phyloP scores from a whole-genome alignment of 768 basidiomycete species.

The Daedaleopsis nitida region DNA sequence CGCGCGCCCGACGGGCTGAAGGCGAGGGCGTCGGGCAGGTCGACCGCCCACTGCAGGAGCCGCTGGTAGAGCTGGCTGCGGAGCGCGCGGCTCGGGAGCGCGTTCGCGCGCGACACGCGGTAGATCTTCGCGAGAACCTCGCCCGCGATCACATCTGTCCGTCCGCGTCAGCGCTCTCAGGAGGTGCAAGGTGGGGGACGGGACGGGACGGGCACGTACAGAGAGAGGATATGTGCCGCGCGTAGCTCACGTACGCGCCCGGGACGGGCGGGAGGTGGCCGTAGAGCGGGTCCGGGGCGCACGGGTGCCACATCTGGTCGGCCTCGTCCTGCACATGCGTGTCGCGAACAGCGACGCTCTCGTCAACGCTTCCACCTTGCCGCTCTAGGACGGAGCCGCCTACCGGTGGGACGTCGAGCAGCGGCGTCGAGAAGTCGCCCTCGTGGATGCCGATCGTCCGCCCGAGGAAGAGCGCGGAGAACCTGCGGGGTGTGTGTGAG shows the following conservation, averaged over 20 bases:
- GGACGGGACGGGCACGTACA: conserved; percentile 44
- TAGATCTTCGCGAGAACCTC: conserved; percentile 71
- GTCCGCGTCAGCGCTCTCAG: background rate
- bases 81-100: conserved; percentile 46
- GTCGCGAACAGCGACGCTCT: too few relatives aligned
- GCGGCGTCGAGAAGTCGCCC: conserved; percentile 66
- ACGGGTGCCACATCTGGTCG: conserved; percentile 52
- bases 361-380: background rate
- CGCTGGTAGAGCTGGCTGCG: conserved; percentile 56
- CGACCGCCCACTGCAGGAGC: conserved; percentile 74
- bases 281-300: conserved; percentile 35
- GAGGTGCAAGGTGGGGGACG: too few relatives aligned
- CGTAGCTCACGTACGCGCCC: conserved; percentile 50
- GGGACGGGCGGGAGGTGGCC: conserved; percentile 45
- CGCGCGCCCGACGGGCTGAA: conserved; percentile 54
- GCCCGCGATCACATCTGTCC: conserved; percentile 65
- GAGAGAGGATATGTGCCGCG: conserved; percentile 56
- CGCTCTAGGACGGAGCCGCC: background rate
- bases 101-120: conserved; percentile 55
- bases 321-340: conserved; percentile 54
- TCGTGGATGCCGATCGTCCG: conserved; percentile 71
- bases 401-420: conserved; percentile 59
- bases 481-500: conserved; percentile 65
- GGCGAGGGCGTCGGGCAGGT: conserved; percentile 63
- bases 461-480: conserved; percentile 48